A percentile compares a stretch with the other conserved stretches of the same genome.
These are phyloP conservation scores for Ceraceosorus bombacis DNA, from an alignment of 1,284 basidiomycete species.

Conservation along the genomic window DNA sequence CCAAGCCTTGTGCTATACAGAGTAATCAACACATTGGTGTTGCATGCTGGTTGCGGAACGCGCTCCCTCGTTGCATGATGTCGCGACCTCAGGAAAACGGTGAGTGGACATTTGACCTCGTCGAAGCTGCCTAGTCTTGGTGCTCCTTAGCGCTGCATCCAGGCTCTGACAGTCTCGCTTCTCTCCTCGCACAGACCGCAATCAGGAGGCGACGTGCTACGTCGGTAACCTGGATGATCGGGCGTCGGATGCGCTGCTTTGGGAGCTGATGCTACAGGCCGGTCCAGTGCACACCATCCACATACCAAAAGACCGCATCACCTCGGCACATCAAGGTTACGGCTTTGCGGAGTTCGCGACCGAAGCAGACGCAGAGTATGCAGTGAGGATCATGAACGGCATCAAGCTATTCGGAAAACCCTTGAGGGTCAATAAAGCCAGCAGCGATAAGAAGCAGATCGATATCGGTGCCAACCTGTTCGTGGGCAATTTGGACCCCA, in stretches of 20 bases:
- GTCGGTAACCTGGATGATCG: slow-evolving; percentile 88
- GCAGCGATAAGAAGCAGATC: slow-evolving; percentile 89
- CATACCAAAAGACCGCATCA: slow-evolving; percentile 97
- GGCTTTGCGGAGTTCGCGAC: slow-evolving; percentile 98
- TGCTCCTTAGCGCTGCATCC: too few relatives aligned
- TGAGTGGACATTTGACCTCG: too few relatives aligned
- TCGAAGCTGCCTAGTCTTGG: too few relatives aligned
- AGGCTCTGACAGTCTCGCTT: too few relatives aligned
- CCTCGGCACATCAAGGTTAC: slow-evolving; percentile 95
- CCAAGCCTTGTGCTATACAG: too few relatives aligned
- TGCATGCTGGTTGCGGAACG: too few relatives aligned
- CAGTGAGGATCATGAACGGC: slow-evolving; percentile 99
- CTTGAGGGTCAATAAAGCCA: slow-evolving; percentile 91
- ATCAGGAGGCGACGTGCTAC: slow-evolving; percentile 48
- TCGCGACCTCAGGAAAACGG: too few relatives aligned
- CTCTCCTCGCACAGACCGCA: slow-evolving; percentile 25
- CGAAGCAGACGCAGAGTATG: slow-evolving; percentile 97
- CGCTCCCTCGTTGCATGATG: too few relatives aligned
- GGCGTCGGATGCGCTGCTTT: slow-evolving; percentile 84
- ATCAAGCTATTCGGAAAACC: slow-evolving; percentile 98
- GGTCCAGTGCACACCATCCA: slow-evolving; percentile 78
- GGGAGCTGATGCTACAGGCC: slow-evolving; percentile 98
- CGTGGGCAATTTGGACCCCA: slow-evolving; percentile 86
- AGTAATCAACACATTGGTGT: too few relatives aligned
- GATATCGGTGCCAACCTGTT: slow-evolving; percentile 97